Percentiles rank a stretch among this genome's conserved stretches.
Evolutionary conservation across 805 yeast species (phyloP).

Genomic region (Tetrapisispora taiwanensis): DNA sequence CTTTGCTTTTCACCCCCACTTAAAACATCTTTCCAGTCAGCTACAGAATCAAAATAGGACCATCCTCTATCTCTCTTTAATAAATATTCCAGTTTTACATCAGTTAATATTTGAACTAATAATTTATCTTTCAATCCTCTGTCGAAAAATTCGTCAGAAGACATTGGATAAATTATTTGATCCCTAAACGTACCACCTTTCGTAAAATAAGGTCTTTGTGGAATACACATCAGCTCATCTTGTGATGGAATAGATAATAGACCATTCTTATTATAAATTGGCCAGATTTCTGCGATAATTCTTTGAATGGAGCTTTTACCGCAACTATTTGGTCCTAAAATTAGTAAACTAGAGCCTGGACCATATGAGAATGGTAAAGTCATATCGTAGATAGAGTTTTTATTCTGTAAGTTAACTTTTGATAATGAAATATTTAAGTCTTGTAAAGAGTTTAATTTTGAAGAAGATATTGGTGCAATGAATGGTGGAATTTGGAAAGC

Average conservation of each 20-base stretch:
- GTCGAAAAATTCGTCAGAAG: slow-evolving; percentile 65
- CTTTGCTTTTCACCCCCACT: slow-evolving; percentile 97
- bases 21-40: slow-evolving; percentile 83
- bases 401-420: slow-evolving; percentile 1
- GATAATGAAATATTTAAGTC: slow-evolving; percentile 16
- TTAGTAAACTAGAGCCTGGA: slow-evolving; percentile 56
- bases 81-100: slow-evolving; percentile 74
- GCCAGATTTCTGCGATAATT: slow-evolving; percentile 85
- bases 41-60: slow-evolving; percentile 34
- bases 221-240: slow-evolving; percentile 63
- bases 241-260: slow-evolving; percentile 67
- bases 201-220: slow-evolving; percentile 79
- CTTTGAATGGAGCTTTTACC: slow-evolving; percentile 86
- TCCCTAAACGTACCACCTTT: slow-evolving; percentile 74
- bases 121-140: slow-evolving; percentile 62
- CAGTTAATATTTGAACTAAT: slow-evolving; percentile 53
- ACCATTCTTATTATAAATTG: slow-evolving; percentile 61
- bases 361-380: slow-evolving; percentile 23
- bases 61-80: slow-evolving; percentile 52
- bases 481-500: slow-evolving; percentile 41
- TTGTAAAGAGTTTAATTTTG: slow-evolving; percentile 30
- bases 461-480: slow-evolving; percentile 12
- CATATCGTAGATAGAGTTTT: slow-evolving; percentile 10
- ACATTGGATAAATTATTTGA: slow-evolving; percentile 80
- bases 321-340: slow-evolving; percentile 79